Evolutionary conservation across 2,329 filamentous ascomycete species (phyloP), one percentile per base, ranked within the genome.

Genomic region (Fusarium odoratissimum): DNA sequence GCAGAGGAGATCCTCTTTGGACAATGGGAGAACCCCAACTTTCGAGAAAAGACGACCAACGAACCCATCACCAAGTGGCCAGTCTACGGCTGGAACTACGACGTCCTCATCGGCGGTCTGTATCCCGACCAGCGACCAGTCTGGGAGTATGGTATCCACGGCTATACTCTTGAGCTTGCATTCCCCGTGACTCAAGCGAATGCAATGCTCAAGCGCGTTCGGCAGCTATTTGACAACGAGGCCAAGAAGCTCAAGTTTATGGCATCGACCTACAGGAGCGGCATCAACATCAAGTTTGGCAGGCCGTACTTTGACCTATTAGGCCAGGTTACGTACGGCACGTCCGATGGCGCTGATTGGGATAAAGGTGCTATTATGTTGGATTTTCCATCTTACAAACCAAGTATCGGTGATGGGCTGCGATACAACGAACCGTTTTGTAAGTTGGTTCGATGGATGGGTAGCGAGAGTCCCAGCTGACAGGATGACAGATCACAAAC

Each of bases 221-320:
- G 46, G 10, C 46, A 64, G 8, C 59, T 64, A 0, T 64, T 64
- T 0, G 59, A 64, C 0, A 19, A 35, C 0, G 59, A 64, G 21
- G 59, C 46, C 0, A 64, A 64, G 46, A 64, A 64, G 0, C 62
- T 64, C 5, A 64, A 46, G 7, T 56, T 64, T 1, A 64, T 64
- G 59, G 62, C 62, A 0, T 64, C 59, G 0, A 64, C 62, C 0
- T 64, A 64, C 3, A 31, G 59, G 3, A 64, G 62, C 0, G 59
- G 62, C 1, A 64, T 64, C 11, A 64, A 64, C 23, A 64, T 64
- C 12, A 64, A 64, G n/a, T 64, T 64, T 4, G 59, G 45, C 1
- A 41, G 42, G 0, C 62, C 59, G 0, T 64, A 64, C 2, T 55
- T 64, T 3, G 59, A 64, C 9, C 35, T 64, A 0, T 35, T 64